phyloP scores from a whole-genome alignment of 2,329 filamentous ascomycete species.

The Cordyceps cicadae region DNA sequence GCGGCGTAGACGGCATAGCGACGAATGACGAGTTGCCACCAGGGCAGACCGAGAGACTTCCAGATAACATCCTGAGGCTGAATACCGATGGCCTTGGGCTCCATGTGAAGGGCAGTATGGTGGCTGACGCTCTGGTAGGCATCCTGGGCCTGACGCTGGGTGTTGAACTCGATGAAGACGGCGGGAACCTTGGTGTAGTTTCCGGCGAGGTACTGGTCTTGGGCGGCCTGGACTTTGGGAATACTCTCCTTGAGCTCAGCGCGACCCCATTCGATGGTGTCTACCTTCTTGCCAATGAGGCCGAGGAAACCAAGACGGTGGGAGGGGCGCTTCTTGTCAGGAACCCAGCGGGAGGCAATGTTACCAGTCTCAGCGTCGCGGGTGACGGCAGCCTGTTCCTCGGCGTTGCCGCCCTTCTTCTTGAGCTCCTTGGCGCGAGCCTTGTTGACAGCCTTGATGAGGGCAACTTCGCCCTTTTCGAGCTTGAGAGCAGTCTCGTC shows the following conservation, averaged over 20 bases:
- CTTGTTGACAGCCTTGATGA: constrained; percentile 56
- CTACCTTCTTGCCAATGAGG: constrained; percentile 58
- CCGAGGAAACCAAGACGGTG: constrained; percentile 59
- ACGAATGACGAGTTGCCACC: constrained; percentile 70
- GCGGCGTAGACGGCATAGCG: constrained; percentile 55
- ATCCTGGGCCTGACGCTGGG: constrained; percentile 72
- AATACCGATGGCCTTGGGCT: constrained; percentile 75
- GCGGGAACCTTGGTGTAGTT: constrained; percentile 58
- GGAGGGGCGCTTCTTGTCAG: constrained; percentile 58
- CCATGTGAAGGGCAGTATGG: constrained; percentile 75
- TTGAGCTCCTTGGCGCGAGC: constrained; percentile 27
- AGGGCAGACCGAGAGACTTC: constrained; percentile 60
- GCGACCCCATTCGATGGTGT: constrained; percentile 80
- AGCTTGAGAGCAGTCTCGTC: constrained; percentile 68
- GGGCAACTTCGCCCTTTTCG: constrained; percentile 72
- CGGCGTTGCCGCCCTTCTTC: constrained; percentile 20
- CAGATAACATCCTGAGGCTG: constrained; percentile 78
- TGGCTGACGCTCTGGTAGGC: constrained; percentile 78
- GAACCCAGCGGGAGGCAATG: constrained; percentile 58
- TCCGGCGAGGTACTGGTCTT: constrained; percentile 54
- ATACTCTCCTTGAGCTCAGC: constrained; percentile 46
- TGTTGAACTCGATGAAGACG: constrained; percentile 88
- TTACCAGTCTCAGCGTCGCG: constrained; percentile 57
- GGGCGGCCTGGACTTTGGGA: constrained; percentile 57
- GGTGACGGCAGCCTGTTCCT: constrained; percentile 33